These are phyloP conservation scores for Vitis vinifera DNA, from an alignment of 164 flowering plant species.

Conservation along the genomic window DNA sequence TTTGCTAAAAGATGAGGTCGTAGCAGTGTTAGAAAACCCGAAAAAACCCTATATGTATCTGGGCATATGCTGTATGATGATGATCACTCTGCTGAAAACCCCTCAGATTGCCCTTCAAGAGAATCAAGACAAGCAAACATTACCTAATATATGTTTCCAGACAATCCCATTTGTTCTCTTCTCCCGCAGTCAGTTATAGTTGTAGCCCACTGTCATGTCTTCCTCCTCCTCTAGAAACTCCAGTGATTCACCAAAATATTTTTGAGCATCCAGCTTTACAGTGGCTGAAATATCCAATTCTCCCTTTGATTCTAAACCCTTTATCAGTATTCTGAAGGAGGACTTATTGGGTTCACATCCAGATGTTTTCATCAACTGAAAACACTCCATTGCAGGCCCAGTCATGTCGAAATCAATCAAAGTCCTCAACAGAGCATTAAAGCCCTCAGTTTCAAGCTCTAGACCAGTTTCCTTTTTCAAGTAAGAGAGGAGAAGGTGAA, in stretches of 20 bases:
- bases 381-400: slow-evolving; percentile 53
- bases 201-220: slow-evolving; percentile 12
- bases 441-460: slow-evolving; percentile 49
- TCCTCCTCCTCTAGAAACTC: slow-evolving; percentile 43
- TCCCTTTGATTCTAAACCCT: slow-evolving; percentile 56
- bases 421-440: slow-evolving; percentile 46
- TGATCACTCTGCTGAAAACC: too few species aligned
- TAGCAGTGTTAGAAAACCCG: too few species aligned
- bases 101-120: too few species aligned
- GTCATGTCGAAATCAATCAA: slow-evolving; percentile 34
- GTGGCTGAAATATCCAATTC: slow-evolving; percentile 34
- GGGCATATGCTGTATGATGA: too few species aligned
- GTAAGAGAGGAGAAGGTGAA: slow-evolving; percentile 29
- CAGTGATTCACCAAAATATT: slow-evolving; percentile 46
- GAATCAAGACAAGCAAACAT: too few species aligned
- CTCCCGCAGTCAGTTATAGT: not conserved
- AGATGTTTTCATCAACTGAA: slow-evolving; percentile 50
- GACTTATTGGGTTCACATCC: slow-evolving; percentile 64
- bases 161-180: too few species aligned
- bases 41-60: too few species aligned
- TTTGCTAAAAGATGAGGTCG: too few species aligned
- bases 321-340: slow-evolving; percentile 53
- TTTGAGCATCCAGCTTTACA: slow-evolving; percentile 50
- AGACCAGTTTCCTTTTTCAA: slow-evolving; percentile 46
- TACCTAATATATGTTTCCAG: too few species aligned